These are phyloP conservation scores for Acanthamoeba sp. DNA, from an alignment of 208 protist species.

Conservation along the genomic window DNA sequence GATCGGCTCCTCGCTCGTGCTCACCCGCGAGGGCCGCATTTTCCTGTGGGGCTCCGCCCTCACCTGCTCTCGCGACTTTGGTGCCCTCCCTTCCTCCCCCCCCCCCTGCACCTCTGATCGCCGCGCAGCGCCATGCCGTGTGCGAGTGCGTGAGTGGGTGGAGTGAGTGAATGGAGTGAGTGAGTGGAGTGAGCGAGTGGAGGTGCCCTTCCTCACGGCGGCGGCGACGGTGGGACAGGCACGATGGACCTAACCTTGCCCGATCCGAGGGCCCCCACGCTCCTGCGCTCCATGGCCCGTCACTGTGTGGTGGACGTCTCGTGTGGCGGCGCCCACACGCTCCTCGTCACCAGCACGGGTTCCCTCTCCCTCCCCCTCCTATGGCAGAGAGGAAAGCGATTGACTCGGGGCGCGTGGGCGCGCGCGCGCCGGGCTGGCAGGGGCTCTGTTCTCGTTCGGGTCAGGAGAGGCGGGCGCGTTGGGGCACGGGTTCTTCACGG, in stretches of 20 bases:
- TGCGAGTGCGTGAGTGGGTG: too few relatives aligned
- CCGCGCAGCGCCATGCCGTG: too few relatives aligned
- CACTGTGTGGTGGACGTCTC: constrained; percentile 47
- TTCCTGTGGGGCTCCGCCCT: constrained; percentile 51
- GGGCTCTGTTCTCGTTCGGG: constrained; percentile 47
- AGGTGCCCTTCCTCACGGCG: not conserved
- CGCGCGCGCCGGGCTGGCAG: not conserved
- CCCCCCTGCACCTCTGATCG: too few relatives aligned
- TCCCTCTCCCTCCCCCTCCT: not conserved
- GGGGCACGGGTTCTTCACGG: constrained; percentile 65
- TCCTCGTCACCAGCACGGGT: constrained; percentile 18
- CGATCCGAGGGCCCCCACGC: not conserved
- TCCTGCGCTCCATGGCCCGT: not conserved
- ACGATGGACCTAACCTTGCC: constrained; percentile 4
- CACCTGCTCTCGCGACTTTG: not conserved
- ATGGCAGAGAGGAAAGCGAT: not conserved
- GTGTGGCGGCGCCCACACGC: constrained; percentile 55
- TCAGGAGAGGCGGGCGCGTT: constrained; percentile 51
- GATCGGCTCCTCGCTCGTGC: constrained; percentile 24
- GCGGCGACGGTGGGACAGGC: not conserved
- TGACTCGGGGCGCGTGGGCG: too few relatives aligned
- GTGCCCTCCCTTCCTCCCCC: not conserved
- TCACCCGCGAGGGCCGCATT: not conserved
- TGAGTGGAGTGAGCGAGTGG: too few relatives aligned
- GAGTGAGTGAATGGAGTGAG: too few relatives aligned